A percentile compares a stretch with the other conserved stretches of the same genome.
Conservation (phyloP, 208 protist genomes). For the Spongospora subterranea region DNA sequence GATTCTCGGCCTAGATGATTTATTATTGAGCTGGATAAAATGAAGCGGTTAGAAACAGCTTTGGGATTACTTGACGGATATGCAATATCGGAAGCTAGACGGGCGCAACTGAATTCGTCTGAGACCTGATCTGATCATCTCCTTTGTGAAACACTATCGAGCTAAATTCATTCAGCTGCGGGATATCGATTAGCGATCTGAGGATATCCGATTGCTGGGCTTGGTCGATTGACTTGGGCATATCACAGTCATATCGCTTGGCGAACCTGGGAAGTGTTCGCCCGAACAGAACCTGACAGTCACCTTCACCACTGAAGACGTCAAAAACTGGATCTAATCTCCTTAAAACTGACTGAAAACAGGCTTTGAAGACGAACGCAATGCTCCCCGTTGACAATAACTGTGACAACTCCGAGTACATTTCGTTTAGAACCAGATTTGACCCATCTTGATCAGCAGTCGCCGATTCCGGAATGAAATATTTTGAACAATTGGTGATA, state of each 20-base stretch:
- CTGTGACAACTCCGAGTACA: constrained; percentile 13
- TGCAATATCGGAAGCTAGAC: no score
- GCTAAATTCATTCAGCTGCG: constrained; percentile 30
- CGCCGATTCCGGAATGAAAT: background rate
- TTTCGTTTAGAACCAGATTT: background rate
- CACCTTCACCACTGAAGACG: background rate
- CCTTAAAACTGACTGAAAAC: background rate
- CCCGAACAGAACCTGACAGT: background rate
- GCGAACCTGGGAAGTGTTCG: constrained; percentile 23
- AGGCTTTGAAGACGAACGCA: background rate
- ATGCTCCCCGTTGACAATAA: constrained; percentile 7
- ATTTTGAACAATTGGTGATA: background rate
- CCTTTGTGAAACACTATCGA: constrained; percentile 32
- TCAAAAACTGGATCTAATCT: background rate
- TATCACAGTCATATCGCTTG: background rate
- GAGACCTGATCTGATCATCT: no score
- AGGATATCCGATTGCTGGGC: background rate
- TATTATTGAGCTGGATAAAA: no score
- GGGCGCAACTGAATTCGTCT: no score
- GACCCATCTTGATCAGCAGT: no score
- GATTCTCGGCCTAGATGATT: no score
- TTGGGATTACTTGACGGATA: no score
- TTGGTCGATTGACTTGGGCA: background rate
- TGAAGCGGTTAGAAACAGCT: no score
- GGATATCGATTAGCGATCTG: background rate